Percentiles rank a stretch among this genome's conserved stretches.
phyloP scores from a whole-genome alignment of 1,139 yeast genomes.

The Yamadazyma diddensiae region DNA sequence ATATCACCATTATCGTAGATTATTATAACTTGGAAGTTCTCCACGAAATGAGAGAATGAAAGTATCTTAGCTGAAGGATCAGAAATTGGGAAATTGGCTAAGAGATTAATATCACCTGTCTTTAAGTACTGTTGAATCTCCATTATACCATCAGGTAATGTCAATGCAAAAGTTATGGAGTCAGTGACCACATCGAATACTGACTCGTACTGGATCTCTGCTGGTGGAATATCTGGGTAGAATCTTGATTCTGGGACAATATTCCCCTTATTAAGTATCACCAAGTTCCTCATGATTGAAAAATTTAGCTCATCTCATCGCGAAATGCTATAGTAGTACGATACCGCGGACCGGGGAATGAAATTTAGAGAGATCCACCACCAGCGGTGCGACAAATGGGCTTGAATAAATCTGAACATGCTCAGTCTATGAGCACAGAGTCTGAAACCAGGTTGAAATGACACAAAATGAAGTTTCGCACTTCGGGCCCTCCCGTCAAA shows the following conservation, averaged over 20 bases:
- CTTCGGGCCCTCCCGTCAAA: too few species aligned
- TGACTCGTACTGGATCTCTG: conserved; percentile 67
- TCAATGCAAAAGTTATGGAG: conserved; percentile 64
- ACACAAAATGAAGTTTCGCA: too few species aligned
- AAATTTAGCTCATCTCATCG: conserved; percentile 7
- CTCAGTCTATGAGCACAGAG: too few species aligned
- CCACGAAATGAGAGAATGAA: conserved; percentile 64
- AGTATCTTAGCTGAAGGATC: conserved; percentile 24
- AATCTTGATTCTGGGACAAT: conserved; percentile 47
- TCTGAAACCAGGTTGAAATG: too few species aligned
- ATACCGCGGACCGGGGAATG: too few species aligned
- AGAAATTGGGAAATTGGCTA: conserved; percentile 55
- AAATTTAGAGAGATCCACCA: too few species aligned
- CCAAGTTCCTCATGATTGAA: conserved; percentile 51
- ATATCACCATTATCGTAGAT: conserved; percentile 69
- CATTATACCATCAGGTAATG: conserved; percentile 53
- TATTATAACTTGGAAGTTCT: conserved; percentile 57
- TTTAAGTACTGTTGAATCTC: conserved; percentile 55
- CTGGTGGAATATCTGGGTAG: conserved; percentile 60
- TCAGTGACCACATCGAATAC: conserved; percentile 77
- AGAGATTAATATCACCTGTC: conserved; percentile 48
- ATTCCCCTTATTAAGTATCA: conserved; percentile 56
- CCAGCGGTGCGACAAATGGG: too few species aligned
- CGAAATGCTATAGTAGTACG: too few species aligned
- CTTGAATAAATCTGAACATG: too few species aligned